These are phyloP conservation scores for Metarhizium rileyi DNA, from an alignment of 2,329 filamentous ascomycete species.

Conservation along the genomic window DNA sequence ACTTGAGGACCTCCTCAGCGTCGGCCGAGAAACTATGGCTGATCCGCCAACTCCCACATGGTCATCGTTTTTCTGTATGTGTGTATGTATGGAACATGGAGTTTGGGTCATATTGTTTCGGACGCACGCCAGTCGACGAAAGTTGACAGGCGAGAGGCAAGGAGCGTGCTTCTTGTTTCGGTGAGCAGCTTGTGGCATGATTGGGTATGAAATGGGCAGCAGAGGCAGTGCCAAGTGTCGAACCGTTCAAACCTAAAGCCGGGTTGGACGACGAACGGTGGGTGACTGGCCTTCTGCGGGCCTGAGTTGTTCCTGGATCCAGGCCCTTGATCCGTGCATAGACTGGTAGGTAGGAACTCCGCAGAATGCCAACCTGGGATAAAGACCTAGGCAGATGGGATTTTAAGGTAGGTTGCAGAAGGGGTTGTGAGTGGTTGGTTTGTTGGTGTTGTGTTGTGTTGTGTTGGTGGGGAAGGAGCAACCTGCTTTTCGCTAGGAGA, in stretches of 20 bases:
- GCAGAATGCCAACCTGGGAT: too few species aligned
- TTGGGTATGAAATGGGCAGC: not conserved
- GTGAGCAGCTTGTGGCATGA: not conserved
- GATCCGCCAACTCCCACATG: too few species aligned
- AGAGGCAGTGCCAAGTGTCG: not conserved
- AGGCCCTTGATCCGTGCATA: too few species aligned
- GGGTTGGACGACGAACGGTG: not conserved
- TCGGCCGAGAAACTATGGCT: too few species aligned
- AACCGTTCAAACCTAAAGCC: not conserved
- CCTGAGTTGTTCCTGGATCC: not conserved
- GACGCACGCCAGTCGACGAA: too few species aligned
- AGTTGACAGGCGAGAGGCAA: too few species aligned
- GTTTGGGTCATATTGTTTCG: too few species aligned
- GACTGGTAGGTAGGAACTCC: too few species aligned
- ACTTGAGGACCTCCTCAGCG: too few species aligned
- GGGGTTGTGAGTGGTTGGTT: not conserved
- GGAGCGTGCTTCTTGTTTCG: too few species aligned
- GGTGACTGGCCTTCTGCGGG: not conserved
- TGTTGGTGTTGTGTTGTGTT: not conserved
- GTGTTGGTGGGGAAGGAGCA: not conserved
- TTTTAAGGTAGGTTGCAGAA: not conserved
- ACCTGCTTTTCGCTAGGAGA: not conserved
- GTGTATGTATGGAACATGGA: too few species aligned
- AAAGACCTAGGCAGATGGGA: not conserved
- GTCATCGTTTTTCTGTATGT: too few species aligned